Percentiles rank a stretch among this genome's conserved stretches.
phyloP scores from a whole-genome alignment of 345 rosid species.

The Rhizophora mangle region DNA sequence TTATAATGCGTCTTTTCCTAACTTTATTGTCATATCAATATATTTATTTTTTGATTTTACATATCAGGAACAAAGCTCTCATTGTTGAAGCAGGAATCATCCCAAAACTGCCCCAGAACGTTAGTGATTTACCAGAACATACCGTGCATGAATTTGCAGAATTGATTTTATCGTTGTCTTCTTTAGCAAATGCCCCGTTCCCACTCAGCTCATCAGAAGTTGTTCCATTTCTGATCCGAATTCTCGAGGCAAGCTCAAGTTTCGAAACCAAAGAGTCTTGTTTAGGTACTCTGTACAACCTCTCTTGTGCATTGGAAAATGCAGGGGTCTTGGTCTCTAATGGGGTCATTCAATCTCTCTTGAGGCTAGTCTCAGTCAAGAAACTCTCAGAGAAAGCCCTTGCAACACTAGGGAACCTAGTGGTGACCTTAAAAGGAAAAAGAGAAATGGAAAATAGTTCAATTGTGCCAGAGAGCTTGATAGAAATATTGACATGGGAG shows the following conservation, averaged over 20 bases:
- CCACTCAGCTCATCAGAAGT: slow-evolving; percentile 44
- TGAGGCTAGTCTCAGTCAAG: slow-evolving; percentile 43
- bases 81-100: slow-evolving; percentile 78
- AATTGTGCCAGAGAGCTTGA: slow-evolving; percentile 54
- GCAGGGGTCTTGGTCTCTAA: slow-evolving; percentile 52
- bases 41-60: neutral
- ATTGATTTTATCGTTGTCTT: slow-evolving; percentile 59
- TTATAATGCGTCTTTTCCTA: too few relatives aligned
- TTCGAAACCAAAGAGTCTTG: slow-evolving; percentile 55
- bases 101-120: slow-evolving; percentile 55
- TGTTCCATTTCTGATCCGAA: slow-evolving; percentile 47
- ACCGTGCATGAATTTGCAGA: slow-evolving; percentile 52
- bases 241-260: slow-evolving; percentile 47
- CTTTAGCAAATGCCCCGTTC: slow-evolving; percentile 46
- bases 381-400: slow-evolving; percentile 64
- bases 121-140: slow-evolving; percentile 43
- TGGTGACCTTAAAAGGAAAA: slow-evolving; percentile 72
- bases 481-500: slow-evolving; percentile 85
- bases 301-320: slow-evolving; percentile 61
- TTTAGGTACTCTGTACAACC: slow-evolving; percentile 51
- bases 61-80: slow-evolving; percentile 74
- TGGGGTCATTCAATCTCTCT: slow-evolving; percentile 47
- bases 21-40: neutral
- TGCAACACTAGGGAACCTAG: slow-evolving; percentile 69
- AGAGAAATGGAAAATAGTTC: slow-evolving; percentile 60